phyloP scores from a whole-genome alignment of 2,329 filamentous ascomycete species.

The Blumeria hordei region DNA sequence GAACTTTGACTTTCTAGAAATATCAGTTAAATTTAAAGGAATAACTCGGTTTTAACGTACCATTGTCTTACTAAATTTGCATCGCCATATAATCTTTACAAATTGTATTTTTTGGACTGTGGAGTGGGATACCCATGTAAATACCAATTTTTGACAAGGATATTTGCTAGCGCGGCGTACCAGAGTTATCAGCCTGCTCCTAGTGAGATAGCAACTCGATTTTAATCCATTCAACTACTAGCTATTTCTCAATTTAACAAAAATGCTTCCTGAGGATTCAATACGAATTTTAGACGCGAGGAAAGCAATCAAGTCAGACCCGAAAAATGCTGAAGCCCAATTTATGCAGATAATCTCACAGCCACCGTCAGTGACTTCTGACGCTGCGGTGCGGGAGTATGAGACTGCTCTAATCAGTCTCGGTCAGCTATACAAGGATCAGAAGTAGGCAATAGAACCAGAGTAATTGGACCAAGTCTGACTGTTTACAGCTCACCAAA shows the following conservation, averaged over 20 bases:
- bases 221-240: no score
- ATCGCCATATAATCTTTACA: conserved; percentile 5
- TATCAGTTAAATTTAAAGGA: no score
- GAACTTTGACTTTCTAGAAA: conserved; percentile 33
- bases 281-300: conserved; percentile 67
- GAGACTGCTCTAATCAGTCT: conserved; percentile 71
- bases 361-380: conserved; percentile 57
- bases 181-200: no score
- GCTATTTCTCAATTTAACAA: conserved; percentile 3
- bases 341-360: conserved; percentile 80
- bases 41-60: conserved; percentile 5
- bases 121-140: not conserved
- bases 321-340: conserved; percentile 60
- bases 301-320: conserved; percentile 56
- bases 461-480: conserved; percentile 8
- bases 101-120: not conserved
- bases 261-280: conserved; percentile 34
- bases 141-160: not conserved
- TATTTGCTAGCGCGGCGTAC: not conserved
- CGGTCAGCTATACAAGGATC: conserved; percentile 79
- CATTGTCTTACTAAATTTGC: conserved; percentile 10
- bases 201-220: no score
- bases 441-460: conserved; percentile 31
- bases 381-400: conserved; percentile 74
- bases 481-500: conserved; percentile 38